Base-by-base conservation (phyloP, 352 stramenopile species). In the Phytophthora litchii region DNA sequence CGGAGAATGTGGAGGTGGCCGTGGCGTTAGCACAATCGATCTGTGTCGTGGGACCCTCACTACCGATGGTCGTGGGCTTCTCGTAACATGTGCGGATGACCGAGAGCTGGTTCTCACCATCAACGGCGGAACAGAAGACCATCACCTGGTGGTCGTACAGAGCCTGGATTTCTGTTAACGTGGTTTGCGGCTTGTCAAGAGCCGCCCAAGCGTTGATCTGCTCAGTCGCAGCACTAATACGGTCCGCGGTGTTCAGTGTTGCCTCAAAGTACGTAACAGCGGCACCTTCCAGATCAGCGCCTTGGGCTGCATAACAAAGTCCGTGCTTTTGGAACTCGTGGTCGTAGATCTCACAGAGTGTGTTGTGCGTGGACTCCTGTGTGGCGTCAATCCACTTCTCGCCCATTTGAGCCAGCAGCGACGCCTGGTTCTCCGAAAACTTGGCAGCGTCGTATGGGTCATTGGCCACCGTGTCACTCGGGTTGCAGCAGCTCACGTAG, bases 301-400 rank as follows among this genome's bases (percentile, higher is more conserved):
- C 81, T 14, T 74, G 70, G 0, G 83, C 81, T 25, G 76, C 78
- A 57, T 85, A 92, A 70, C 83, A 92, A 23, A 91, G 56, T 12
- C 83, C 83, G 67, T 92, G 83, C 70, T 92, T 92, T 70, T 92
- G 83, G 73, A 86, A 90, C 64, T 91, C 81, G 69, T 92, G 83
- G 70, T 90, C 76, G 70, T 91, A 92, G 60, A 89, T 85, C 68
- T 92, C 79, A 45, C 83, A 92, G 8, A 92, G 70, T 52, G 72
- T 68, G 59, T 88, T 73, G 63, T 84, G 79, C 12, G 73, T 69
- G 31, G 65, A 80, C 12, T 57, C 19, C 36, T 83, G 63, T 13
- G 84, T 83, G 21, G 84, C 69, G 44, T 93, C 84, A 27, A 90
- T 54, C 84, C 84, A 93, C 61, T 82, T 74, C 17, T 61, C 48